Base-by-base conservation (phyloP, 2,329 filamentous ascomycete species). In the Stenocarpella maydis region DNA sequence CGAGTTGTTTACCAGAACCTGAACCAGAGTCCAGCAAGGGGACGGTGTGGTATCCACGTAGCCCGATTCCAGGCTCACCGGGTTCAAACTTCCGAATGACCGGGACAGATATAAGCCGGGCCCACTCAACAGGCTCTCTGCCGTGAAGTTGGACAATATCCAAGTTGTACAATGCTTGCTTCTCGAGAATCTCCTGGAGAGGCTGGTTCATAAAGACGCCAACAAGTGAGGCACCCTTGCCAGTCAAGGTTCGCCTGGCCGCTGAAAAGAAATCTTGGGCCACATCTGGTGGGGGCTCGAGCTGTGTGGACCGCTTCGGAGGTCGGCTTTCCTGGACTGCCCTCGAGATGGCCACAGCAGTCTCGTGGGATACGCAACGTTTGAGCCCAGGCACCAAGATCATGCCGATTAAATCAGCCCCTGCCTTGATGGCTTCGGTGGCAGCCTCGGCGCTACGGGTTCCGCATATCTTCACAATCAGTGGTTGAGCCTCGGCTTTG, bases 181-280 rank as follows among this genome's bases (percentile, higher is more conserved):
- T 89, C 72, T 90, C 87, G 63, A 98, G 84, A 8, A 99, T 86
- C 74, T 97, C 94, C 43, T 89, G 87, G 12, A 99, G 84, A 0
- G 95, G 89, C 77, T 98, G 95, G 78, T 98, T 92, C 75, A 93
- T 91, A 83, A 99, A 99, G 2, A 99, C 95, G 68, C 96, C 96
- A 6, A 97, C 96, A 0, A 99, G 86, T 3, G 96, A 86, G 0
- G 95, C 91, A 12, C 92, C 82, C 17, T 88, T 77, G 78, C 84
- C 77, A 77, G 86, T 80, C 5, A 90, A 79, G 69, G 78, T 72
- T 10, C 65, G 55, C 14, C 58, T 72, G 3, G 74, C 74, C 2
- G 69, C 69, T 21, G 53, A 37, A 65, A 97, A 98, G 80, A 90
- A 97, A 77, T 95, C 93, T 10, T 83, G 86, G 3, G 85, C 84